Conservation (phyloP, 148 eudicot species). For the Tetragonia tetragonoides region DNA sequence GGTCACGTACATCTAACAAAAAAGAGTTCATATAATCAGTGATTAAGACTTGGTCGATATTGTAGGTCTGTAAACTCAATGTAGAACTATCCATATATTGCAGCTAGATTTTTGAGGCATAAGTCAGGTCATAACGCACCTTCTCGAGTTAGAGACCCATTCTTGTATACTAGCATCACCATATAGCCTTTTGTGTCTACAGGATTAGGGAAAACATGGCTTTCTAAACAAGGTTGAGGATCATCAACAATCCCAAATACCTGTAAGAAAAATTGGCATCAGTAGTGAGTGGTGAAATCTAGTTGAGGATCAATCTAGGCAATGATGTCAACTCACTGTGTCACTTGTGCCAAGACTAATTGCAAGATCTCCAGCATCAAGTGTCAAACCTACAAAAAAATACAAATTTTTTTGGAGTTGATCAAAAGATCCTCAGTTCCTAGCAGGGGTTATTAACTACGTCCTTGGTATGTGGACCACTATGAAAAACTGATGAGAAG, state of each 20-base stretch:
- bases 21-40: too few relatives aligned
- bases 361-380: slow-evolving; percentile 90
- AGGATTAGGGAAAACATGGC: slow-evolving; percentile 94
- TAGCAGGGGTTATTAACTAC: too few relatives aligned
- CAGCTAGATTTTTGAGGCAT: too few relatives aligned
- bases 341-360: slow-evolving; percentile 98
- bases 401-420: too few relatives aligned
- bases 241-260: slow-evolving; percentile 81
- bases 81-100: too few relatives aligned
- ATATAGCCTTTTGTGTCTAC: slow-evolving; percentile 78
- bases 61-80: too few relatives aligned
- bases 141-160: slow-evolving; percentile 95
- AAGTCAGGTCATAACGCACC: slow-evolving; percentile 31
- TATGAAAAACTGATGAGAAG: too few relatives aligned
- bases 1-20: slow-evolving; percentile 61
- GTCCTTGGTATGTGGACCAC: too few relatives aligned
- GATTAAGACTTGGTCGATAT: too few relatives aligned
- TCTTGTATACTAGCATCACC: slow-evolving; percentile 92
- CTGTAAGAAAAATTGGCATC: slow-evolving; percentile 31
- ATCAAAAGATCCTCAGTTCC: too few relatives aligned
- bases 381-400: slow-evolving; percentile 64
- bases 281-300: not conserved
- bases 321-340: slow-evolving; percentile 25
- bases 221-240: slow-evolving; percentile 74
- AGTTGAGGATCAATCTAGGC: too few relatives aligned